Percentiles rank a stretch among this genome's conserved stretches.
These are phyloP conservation scores for Apiotrichum gracile DNA, from an alignment of 1,284 basidiomycete species.

Conservation along the genomic window DNA sequence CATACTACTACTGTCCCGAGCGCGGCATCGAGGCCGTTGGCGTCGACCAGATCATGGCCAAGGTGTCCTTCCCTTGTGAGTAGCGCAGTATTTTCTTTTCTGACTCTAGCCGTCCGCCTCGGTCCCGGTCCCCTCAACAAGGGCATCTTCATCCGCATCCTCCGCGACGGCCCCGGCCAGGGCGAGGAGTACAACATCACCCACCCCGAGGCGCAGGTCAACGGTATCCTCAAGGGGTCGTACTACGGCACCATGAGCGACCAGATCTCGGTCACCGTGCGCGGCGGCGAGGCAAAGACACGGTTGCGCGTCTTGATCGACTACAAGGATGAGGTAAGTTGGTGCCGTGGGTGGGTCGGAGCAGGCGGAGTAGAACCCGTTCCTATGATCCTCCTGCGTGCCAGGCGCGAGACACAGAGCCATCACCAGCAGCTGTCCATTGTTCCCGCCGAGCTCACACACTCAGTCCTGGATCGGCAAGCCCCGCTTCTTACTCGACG, in stretches of 20 bases:
- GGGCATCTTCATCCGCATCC: slow-evolving; percentile 77
- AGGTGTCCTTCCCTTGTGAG: slow-evolving; percentile 69
- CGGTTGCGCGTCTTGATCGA: slow-evolving; percentile 77
- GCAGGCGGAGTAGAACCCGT: too few relatives aligned
- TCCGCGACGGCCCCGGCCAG: slow-evolving; percentile 62
- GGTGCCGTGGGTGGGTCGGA: background rate
- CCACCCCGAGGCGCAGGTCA: slow-evolving; percentile 83
- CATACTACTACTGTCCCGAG: slow-evolving; percentile 69
- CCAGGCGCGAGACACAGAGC: too few relatives aligned
- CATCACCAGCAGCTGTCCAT: too few relatives aligned
- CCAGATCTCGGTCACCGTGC: slow-evolving; percentile 74
- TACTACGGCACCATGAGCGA: slow-evolving; percentile 69
- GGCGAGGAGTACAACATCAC: slow-evolving; percentile 83
- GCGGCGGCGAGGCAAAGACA: slow-evolving; percentile 57
- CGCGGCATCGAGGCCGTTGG: slow-evolving; percentile 67
- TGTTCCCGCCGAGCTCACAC: too few relatives aligned
- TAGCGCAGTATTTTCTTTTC: background rate
- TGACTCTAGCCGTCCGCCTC: slow-evolving; percentile 59
- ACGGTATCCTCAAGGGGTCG: slow-evolving; percentile 70
- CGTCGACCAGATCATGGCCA: slow-evolving; percentile 84
- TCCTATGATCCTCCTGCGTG: too few relatives aligned
- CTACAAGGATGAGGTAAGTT: slow-evolving; percentile 84
- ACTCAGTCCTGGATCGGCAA: slow-evolving; percentile 81
- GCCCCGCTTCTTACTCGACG: slow-evolving; percentile 81
- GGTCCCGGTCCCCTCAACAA: slow-evolving; percentile 76